These are phyloP conservation scores for Davidsoniella eucalypti DNA, from an alignment of 2,329 filamentous ascomycete genomes.

Conservation along the genomic window DNA sequence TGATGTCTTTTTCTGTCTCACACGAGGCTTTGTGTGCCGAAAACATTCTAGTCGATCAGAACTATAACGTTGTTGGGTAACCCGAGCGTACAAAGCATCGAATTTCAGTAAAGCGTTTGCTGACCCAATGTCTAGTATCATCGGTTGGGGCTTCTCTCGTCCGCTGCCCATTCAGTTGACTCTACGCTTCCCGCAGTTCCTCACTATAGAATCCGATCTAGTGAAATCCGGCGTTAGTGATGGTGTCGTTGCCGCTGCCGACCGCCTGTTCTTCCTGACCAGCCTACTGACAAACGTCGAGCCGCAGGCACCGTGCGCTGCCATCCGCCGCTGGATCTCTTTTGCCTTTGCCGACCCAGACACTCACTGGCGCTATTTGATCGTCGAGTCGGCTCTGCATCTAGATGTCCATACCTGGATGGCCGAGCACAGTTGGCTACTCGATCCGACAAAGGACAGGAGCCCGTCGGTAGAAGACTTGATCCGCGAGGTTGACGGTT, in stretches of 20 bases:
- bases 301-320: slow-evolving; percentile 4
- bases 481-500: slow-evolving; percentile 1
- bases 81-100: neutral
- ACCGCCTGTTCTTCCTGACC: slow-evolving; percentile 36
- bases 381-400: slow-evolving; percentile 7
- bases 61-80: slow-evolving; percentile 9
- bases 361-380: slow-evolving; percentile 5
- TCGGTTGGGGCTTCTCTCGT: slow-evolving; percentile 9
- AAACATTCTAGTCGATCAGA: slow-evolving; percentile 9
- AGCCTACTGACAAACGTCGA: slow-evolving; percentile 90
- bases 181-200: slow-evolving; percentile 9
- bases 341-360: slow-evolving; percentile 8
- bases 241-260: neutral
- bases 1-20: slow-evolving; percentile 8
- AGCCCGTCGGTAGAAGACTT: slow-evolving; percentile 4
- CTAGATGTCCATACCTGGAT: slow-evolving; percentile 6
- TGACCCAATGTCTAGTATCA: slow-evolving; percentile 1
- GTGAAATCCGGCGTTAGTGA: no score
- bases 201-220: neutral
- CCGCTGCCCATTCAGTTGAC: slow-evolving; percentile 8
- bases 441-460: slow-evolving; percentile 1
- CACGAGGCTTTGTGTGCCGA: slow-evolving; percentile 7
- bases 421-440: slow-evolving; percentile 1
- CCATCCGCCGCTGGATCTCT: slow-evolving; percentile 10
- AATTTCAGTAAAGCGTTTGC: neutral